These are phyloP conservation scores for Lasiosphaeria hispida DNA, from an alignment of 495 filamentous ascomycete genomes.

Conservation along the genomic window DNA sequence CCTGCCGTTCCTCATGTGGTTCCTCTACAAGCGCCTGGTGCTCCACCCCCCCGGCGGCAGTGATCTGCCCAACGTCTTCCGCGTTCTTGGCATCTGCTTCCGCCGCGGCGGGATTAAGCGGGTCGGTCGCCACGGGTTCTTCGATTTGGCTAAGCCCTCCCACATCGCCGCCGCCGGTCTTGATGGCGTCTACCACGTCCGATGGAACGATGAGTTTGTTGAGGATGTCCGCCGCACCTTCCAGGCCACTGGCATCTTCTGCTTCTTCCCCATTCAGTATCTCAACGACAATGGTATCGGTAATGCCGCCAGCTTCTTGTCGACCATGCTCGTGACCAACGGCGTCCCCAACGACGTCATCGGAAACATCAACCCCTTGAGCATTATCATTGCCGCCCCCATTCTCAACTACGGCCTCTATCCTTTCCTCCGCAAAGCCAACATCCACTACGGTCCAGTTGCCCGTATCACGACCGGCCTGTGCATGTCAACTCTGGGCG, in stretches of 20 bases:
- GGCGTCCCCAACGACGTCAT: constrained; percentile 77
- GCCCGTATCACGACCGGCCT: constrained; percentile 74
- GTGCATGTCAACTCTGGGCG: constrained; percentile 60
- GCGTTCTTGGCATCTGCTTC: constrained; percentile 52
- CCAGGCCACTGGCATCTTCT: constrained; percentile 57
- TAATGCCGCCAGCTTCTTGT: constrained; percentile 48
- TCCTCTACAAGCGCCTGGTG: constrained; percentile 51
- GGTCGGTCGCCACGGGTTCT: constrained; percentile 58
- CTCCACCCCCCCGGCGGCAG: constrained; percentile 52
- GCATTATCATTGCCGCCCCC: constrained; percentile 68
- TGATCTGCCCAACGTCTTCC: constrained; percentile 54
- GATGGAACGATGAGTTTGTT: constrained; percentile 57
- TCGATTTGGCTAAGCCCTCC: constrained; percentile 63
- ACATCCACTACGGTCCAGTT: constrained; percentile 67
- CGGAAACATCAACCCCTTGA: constrained; percentile 71
- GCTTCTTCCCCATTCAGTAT: constrained; percentile 71
- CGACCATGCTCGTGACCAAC: constrained; percentile 61
- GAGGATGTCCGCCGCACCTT: constrained; percentile 57
- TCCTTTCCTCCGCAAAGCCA: constrained; percentile 60
- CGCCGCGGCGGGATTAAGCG: constrained; percentile 53
- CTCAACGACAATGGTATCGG: constrained; percentile 57
- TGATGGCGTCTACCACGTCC: constrained; percentile 27
- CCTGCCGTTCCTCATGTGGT: constrained; percentile 52
- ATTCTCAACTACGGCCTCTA: constrained; percentile 64
- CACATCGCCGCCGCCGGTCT: constrained; percentile 51